phyloP scores from a whole-genome alignment of 495 filamentous ascomycete genomes.

The Aspergillus carlsbadensis region DNA sequence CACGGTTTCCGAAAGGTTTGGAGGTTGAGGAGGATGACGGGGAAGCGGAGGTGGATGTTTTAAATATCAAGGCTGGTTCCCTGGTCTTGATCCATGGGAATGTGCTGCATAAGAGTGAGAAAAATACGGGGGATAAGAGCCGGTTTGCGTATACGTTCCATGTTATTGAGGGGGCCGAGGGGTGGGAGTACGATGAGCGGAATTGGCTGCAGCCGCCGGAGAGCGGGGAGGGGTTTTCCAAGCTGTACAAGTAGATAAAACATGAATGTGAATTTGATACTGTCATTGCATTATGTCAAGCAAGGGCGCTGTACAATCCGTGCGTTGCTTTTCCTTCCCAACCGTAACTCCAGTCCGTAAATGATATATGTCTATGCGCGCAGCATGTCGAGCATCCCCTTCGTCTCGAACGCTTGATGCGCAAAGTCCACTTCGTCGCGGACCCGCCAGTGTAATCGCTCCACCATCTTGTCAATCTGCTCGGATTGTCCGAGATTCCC shows the following conservation, averaged over 20 bases:
- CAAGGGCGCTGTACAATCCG: conserved; percentile 3
- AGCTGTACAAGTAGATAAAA: conserved; percentile 41
- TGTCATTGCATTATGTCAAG: not conserved
- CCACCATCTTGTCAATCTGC: conserved; percentile 67
- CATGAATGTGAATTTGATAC: not conserved
- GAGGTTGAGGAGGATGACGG: conserved; percentile 37
- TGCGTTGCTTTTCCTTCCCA: not conserved
- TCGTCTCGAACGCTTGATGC: conserved; percentile 72
- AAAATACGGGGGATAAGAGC: conserved; percentile 78
- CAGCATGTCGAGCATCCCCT: conserved; percentile 83
- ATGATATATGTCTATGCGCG: conserved; percentile 24
- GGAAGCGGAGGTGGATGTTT: conserved; percentile 58
- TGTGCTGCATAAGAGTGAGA: conserved; percentile 93
- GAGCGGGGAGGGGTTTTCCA: conserved; percentile 73
- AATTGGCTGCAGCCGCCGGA: conserved; percentile 92
- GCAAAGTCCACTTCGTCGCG: conserved; percentile 75
- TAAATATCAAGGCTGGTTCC: conserved; percentile 82
- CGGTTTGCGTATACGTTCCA: conserved; percentile 98
- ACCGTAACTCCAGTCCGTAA: conserved; percentile 3
- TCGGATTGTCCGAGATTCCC: conserved; percentile 72
- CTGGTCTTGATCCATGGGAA: conserved; percentile 96
- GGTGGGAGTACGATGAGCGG: conserved; percentile 70
- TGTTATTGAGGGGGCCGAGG: conserved; percentile 82
- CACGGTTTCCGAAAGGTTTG: conserved; percentile 44
- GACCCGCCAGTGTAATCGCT: conserved; percentile 64